Conservation (phyloP, 768 basidiomycete genomes). For the Mycena vitilis region DNA sequence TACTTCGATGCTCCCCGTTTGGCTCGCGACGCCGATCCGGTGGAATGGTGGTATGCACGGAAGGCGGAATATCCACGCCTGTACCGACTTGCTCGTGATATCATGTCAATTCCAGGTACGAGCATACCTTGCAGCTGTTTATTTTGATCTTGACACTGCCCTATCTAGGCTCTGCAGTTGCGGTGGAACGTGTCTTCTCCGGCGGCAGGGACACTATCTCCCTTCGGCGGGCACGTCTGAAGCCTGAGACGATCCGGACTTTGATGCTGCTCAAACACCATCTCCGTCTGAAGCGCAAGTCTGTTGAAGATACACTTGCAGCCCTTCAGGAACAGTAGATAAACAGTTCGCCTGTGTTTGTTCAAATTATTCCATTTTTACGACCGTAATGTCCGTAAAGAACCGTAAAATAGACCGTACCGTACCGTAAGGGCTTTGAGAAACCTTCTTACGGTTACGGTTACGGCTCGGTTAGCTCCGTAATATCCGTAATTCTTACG, state of each 20-base stretch:
- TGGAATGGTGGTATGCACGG: background rate
- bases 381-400: background rate
- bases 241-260: slow-evolving; percentile 3
- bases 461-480: too few species aligned
- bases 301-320: background rate
- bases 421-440: too few species aligned
- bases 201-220: background rate
- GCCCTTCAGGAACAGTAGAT: too few species aligned
- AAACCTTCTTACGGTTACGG: too few species aligned
- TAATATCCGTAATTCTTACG: too few species aligned
- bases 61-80: slow-evolving; percentile 1
- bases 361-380: background rate
- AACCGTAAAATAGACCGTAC: background rate
- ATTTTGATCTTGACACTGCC: too few species aligned
- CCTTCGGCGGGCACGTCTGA: background rate
- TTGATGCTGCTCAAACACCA: slow-evolving; percentile 7
- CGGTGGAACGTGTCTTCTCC: background rate
- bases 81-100: background rate
- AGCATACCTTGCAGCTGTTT: background rate
- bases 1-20: slow-evolving; percentile 1
- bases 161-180: background rate
- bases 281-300: background rate
- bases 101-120: slow-evolving; percentile 1
- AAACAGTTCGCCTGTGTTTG: too few species aligned
- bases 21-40: background rate